A percentile compares a stretch with the other conserved stretches of the same genome.
phyloP scores from a whole-genome alignment of 163 green algal species.

The Volvox carteri region DNA sequence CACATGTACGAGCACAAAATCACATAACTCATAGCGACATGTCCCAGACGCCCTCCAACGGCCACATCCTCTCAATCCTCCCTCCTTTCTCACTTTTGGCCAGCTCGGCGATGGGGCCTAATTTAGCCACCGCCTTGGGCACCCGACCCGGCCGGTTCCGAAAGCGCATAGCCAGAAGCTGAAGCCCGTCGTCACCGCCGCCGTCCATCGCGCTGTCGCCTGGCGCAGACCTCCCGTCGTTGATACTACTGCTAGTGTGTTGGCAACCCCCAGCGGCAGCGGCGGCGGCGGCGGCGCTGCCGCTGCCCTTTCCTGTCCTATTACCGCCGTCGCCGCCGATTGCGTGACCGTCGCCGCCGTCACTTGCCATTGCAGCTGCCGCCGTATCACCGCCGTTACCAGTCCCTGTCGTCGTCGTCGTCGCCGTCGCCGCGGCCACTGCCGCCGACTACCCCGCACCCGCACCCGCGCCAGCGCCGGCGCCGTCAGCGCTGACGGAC shows the following conservation, averaged over 20 bases:
- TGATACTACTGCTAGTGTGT: neutral
- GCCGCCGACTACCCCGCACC: neutral
- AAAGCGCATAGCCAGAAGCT: constrained; percentile 29
- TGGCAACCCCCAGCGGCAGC: no score
- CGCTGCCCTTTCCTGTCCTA: neutral
- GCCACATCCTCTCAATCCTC: no score
- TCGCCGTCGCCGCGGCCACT: neutral
- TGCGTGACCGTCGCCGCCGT: neutral
- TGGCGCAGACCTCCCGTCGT: neutral
- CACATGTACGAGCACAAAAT: no score
- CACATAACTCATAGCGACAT: no score
- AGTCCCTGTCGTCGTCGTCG: neutral
- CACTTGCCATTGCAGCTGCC: neutral
- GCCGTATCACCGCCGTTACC: neutral
- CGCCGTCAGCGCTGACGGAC: neutral
- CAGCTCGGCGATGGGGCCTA: constrained; percentile 41
- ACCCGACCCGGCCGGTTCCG: constrained; percentile 21
- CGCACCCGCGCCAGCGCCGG: neutral
- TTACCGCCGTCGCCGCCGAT: neutral
- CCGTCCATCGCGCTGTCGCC: neutral
- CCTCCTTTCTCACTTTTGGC: constrained; percentile 53
- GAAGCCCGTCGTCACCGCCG: constrained; percentile 1
- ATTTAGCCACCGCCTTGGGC: constrained; percentile 28
- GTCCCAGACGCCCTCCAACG: no score
- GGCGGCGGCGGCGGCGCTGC: no score